Evolutionary conservation across 2,329 filamentous ascomycete genomes (phyloP).

Genomic region (Paracorniculantispora psalliotae): DNA sequence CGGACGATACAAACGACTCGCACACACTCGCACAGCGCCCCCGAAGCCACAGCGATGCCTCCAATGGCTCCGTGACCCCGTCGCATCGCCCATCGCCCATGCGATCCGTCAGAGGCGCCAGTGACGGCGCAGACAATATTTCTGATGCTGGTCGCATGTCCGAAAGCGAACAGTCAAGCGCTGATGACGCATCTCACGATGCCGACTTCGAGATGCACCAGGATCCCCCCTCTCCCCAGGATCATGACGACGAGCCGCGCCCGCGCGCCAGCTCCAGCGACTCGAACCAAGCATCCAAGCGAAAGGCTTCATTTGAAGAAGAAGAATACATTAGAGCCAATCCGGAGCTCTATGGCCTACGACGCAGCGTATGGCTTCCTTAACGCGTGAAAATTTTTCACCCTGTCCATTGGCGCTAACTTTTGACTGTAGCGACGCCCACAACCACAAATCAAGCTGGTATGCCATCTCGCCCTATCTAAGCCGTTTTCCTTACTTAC

Average conservation of each 20-base stretch:
- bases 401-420: slow-evolving; percentile 27
- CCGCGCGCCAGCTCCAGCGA: slow-evolving; percentile 65
- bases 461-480: slow-evolving; percentile 31
- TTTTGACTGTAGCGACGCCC: slow-evolving; percentile 45
- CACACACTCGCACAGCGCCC: slow-evolving; percentile 32
- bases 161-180: slow-evolving; percentile 44
- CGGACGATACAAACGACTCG: slow-evolving; percentile 41
- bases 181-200: slow-evolving; percentile 58
- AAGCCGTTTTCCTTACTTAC: slow-evolving; percentile 1
- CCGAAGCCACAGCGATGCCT: slow-evolving; percentile 64
- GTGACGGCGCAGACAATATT: slow-evolving; percentile 36
- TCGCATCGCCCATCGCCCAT: slow-evolving; percentile 40
- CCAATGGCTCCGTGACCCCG: slow-evolving; percentile 61
- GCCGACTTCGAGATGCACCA: slow-evolving; percentile 73
- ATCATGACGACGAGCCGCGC: slow-evolving; percentile 21
- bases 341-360: slow-evolving; percentile 88
- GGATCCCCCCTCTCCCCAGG: slow-evolving; percentile 36
- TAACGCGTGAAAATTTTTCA: slow-evolving; percentile 17
- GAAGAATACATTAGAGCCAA: slow-evolving; percentile 85
- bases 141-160: slow-evolving; percentile 35
- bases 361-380: slow-evolving; percentile 72
- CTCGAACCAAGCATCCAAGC: slow-evolving; percentile 65
- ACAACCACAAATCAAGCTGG: slow-evolving; percentile 52
- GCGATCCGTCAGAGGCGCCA: slow-evolving; percentile 37
- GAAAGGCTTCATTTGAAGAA: slow-evolving; percentile 64